phyloP scores from a whole-genome alignment of 495 filamentous ascomycete species.

The Jackrogersella minutella region DNA sequence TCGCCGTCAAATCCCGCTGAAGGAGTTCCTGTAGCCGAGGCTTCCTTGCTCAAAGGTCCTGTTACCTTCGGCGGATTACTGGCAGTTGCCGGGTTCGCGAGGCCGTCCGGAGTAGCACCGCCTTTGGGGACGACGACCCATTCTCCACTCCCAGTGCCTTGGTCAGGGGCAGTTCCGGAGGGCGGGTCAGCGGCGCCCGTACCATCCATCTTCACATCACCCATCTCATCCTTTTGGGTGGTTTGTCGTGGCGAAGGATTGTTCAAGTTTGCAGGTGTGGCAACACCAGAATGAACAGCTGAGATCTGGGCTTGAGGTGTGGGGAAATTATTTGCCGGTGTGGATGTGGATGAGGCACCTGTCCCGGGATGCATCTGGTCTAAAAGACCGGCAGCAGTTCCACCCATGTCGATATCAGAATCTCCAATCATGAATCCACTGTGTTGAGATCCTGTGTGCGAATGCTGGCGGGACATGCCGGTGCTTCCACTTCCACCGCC shows the following conservation, averaged over 20 bases:
- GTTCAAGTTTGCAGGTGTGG: conserved; percentile 55
- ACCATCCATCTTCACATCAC: conserved; percentile 50
- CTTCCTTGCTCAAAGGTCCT: conserved; percentile 45
- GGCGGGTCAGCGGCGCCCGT: conserved; percentile 32
- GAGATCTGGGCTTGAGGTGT: conserved; percentile 56
- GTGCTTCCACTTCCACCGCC: conserved; percentile 25
- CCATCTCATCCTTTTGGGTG: conserved; percentile 32
- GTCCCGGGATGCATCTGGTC: conserved; percentile 69
- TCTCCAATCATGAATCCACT: conserved; percentile 63
- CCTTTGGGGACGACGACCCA: conserved; percentile 65
- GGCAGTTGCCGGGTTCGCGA: conserved; percentile 23
- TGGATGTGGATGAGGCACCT: conserved; percentile 61
- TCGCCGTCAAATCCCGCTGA: conserved; percentile 51
- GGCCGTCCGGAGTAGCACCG: conserved; percentile 45
- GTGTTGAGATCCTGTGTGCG: conserved; percentile 56
- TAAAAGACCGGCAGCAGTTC: conserved; percentile 66
- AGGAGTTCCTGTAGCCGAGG: conserved; percentile 52
- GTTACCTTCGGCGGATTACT: conserved; percentile 19
- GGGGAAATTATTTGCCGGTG: conserved; percentile 56
- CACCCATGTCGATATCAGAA: conserved; percentile 72
- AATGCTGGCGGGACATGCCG: conserved; percentile 55
- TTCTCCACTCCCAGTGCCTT: conserved; percentile 56
- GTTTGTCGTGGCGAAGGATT: conserved; percentile 46
- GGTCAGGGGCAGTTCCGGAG: conserved; percentile 46
- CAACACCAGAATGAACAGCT: conserved; percentile 52